Percentiles rank a stretch among this genome's conserved stretches.
These are phyloP conservation scores for Linum lewisii DNA, from an alignment of 345 rosid species.

Conservation along the genomic window DNA sequence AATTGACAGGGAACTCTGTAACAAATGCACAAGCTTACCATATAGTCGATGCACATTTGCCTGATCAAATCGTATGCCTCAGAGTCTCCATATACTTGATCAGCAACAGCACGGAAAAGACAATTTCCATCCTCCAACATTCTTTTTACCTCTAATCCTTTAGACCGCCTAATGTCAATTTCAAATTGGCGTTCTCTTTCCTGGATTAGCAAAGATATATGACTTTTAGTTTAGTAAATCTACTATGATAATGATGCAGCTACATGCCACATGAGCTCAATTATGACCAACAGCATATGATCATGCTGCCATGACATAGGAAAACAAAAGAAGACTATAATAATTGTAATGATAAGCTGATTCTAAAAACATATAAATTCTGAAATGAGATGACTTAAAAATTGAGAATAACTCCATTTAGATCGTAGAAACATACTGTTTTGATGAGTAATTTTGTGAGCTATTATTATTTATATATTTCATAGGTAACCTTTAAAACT, in stretches of 20 bases:
- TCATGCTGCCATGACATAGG: no score
- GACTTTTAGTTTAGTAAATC: not conserved
- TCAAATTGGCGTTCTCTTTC: slow-evolving; percentile 93
- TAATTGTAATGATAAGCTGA: no score
- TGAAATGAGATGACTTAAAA: no score
- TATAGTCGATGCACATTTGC: slow-evolving; percentile 95
- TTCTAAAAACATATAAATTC: no score
- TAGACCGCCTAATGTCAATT: slow-evolving; percentile 62
- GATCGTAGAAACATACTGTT: no score
- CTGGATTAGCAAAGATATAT: slow-evolving; percentile 30
- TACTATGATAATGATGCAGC: not conserved
- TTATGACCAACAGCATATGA: no score
- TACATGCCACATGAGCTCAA: no score
- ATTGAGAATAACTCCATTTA: no score
- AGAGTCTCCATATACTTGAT: slow-evolving; percentile 97
- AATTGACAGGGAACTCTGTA: not conserved
- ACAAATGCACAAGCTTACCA: slow-evolving; percentile 40
- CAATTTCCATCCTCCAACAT: slow-evolving; percentile 99
- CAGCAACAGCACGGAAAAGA: slow-evolving; percentile 94
- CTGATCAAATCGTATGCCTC: slow-evolving; percentile 61
- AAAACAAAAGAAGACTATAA: no score
- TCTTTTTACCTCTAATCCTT: slow-evolving; percentile 77
- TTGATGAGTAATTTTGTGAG: no score
- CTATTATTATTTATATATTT: no score
- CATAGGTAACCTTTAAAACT: no score